These are phyloP conservation scores for Suillus bovinus DNA, from an alignment of 768 basidiomycete species.

Conservation along the genomic window DNA sequence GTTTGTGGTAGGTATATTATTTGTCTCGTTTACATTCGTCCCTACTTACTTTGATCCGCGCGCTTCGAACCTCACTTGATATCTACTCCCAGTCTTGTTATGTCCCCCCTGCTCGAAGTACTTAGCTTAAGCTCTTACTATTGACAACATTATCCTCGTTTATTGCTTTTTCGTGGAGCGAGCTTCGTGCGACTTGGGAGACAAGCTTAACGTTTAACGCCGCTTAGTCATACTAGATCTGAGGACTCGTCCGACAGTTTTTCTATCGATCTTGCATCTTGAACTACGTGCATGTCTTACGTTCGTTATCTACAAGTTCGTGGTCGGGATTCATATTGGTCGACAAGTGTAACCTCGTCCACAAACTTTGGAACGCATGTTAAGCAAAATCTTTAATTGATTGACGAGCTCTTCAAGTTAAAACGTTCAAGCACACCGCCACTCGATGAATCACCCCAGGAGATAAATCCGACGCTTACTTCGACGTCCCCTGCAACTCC, in stretches of 20 bases:
- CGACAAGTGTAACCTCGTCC: not conserved
- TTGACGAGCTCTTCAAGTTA: not conserved
- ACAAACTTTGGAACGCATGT: not conserved
- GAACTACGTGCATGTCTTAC: not conserved
- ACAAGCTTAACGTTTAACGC: not conserved
- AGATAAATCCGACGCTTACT: not conserved
- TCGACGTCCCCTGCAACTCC: conserved; percentile 19
- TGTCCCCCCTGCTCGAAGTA: not conserved
- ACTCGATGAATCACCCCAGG: not conserved
- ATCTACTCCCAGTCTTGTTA: not conserved
- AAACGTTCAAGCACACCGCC: not conserved
- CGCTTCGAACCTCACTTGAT: not conserved
- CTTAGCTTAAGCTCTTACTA: not conserved
- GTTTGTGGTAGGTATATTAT: not conserved
- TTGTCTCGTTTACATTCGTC: not conserved
- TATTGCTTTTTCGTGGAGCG: not conserved
- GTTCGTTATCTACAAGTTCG: not conserved
- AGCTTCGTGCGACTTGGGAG: not conserved
- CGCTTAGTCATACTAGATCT: not conserved
- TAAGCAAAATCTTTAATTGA: not conserved
- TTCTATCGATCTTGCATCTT: too few relatives aligned
- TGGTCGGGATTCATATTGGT: not conserved
- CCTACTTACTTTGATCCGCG: not conserved
- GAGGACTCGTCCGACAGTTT: too few relatives aligned
- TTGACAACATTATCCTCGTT: not conserved